A percentile compares a stretch with the other conserved stretches of the same genome.
Conservation (phyloP, 257 asterid species). For the Mitragyna speciosa region DNA sequence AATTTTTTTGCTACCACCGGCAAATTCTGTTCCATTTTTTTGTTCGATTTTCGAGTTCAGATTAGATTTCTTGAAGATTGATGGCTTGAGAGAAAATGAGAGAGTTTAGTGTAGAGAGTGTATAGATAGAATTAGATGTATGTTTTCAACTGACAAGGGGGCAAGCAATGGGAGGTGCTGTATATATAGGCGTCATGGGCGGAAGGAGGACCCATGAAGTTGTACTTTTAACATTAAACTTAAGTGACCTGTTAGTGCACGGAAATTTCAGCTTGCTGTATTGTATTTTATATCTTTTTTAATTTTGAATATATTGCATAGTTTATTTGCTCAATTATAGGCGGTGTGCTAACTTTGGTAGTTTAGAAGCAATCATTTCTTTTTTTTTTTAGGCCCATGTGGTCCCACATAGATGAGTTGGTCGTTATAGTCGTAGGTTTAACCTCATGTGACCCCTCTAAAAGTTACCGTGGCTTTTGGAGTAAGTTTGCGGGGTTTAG, state of each 20-base stretch:
- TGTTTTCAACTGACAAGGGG: conserved; percentile 20
- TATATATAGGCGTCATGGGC: conserved; percentile 30
- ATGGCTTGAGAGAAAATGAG: conserved; percentile 4
- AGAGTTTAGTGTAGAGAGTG: conserved; percentile 7
- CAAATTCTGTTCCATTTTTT: conserved; percentile 69
- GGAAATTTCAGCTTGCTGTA: conserved; percentile 22
- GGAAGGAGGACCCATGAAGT: conserved; percentile 23
- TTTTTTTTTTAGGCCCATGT: too few relatives aligned
- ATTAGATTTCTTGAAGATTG: conserved; percentile 2
- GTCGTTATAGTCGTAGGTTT: too few relatives aligned
- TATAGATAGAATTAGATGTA: conserved; percentile 17
- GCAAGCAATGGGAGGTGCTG: conserved; percentile 22
- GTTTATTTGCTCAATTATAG: conserved; percentile 31
- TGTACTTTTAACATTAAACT: conserved; percentile 33
- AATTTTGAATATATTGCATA: not conserved
- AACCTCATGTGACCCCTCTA: too few relatives aligned
- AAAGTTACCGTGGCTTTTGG: too few relatives aligned
- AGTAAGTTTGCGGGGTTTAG: too few relatives aligned
- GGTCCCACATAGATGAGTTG: too few relatives aligned
- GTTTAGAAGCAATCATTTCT: too few relatives aligned
- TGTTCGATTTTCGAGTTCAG: not conserved
- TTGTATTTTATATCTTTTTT: not conserved
- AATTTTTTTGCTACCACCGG: conserved; percentile 68
- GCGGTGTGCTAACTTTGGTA: not conserved
- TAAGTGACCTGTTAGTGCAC: conserved; percentile 39